Conservation (phyloP, 2,329 filamentous ascomycete genomes). For the Colletotrichum lindemuthianum region DNA sequence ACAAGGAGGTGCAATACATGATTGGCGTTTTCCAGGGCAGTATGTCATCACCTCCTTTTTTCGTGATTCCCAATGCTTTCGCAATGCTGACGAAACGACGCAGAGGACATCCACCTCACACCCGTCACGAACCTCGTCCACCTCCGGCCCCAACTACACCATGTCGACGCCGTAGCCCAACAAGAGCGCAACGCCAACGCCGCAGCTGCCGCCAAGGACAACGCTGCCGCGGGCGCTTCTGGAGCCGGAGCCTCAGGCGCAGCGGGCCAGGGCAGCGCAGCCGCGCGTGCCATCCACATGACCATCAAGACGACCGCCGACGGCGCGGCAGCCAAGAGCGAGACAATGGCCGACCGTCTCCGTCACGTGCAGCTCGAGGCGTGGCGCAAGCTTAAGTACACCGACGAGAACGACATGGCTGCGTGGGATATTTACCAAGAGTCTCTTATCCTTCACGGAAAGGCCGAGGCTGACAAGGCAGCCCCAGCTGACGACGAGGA, state of each 20-base stretch:
- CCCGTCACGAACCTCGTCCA: constrained; percentile 85
- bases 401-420: constrained; percentile 80
- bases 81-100: neutral
- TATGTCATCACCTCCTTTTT: constrained; percentile 53
- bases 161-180: constrained; percentile 86
- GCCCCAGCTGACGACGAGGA: constrained; percentile 13
- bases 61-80: neutral
- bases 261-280: constrained; percentile 51
- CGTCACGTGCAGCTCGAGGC: constrained; percentile 81
- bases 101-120: constrained; percentile 87
- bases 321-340: constrained; percentile 70
- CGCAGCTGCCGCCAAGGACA: constrained; percentile 50
- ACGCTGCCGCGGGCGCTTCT: constrained; percentile 45
- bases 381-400: constrained; percentile 83
- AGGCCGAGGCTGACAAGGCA: constrained; percentile 4
- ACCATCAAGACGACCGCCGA: constrained; percentile 82
- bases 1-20: constrained; percentile 85
- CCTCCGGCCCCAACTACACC: constrained; percentile 90
- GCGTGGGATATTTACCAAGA: constrained; percentile 82
- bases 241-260: constrained; percentile 45
- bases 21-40: constrained; percentile 88
- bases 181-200: constrained; percentile 65
- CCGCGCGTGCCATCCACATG: constrained; percentile 84
- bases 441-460: constrained; percentile 68
- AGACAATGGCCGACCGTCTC: constrained; percentile 81